Base-by-base conservation (phyloP, 129 eudicot species). In the Flaveria brownii region DNA sequence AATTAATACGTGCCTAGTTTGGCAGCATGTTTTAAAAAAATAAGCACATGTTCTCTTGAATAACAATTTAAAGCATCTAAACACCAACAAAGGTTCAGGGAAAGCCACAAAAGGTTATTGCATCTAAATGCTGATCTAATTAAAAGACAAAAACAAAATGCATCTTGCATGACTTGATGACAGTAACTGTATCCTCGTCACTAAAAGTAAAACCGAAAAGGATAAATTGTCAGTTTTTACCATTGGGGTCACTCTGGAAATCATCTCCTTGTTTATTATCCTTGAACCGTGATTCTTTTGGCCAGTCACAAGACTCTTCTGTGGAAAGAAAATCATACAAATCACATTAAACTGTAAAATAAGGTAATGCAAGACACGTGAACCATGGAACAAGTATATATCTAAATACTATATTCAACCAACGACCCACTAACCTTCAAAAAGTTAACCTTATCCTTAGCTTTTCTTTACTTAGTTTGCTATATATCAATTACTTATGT, bases 201-300 rank as follows among this genome's bases (percentile, higher is more conserved):
- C 23, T 13, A 73, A 13, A 73, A 36, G 74, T 13, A 80, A 42
- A 77, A 73, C 60, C 12, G 54, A 23, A 52, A 73, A 65, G 42
- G 28, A 49, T n/a, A 18, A 65, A 30, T 1, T 41, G 16, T 28
- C 28, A 55, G 30, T 28, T 74, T 65, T 74, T 84, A 80, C 96
- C 89, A 64, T 45, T 49, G 50, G 78, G 22, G 80, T 78, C 87
- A 13, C 20, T 77, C 61, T 52, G 82, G 80, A 72, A 43, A 45
- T 68, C 80, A 28, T 63, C 81, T 42, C n/a, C 77, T 67, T 72
- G 82, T 43, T 87, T 85, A 68, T 71, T 80, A 74, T 71, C 81
- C 80, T 77, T 81, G 68, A 81, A 77, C 46, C 84, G 65, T 20
- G 83, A 83, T 61, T 79, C 81, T 56, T 81, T 78, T 36, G 81